phyloP scores from a whole-genome alignment of 805 yeast species.

The Lipomyces lipofer region DNA sequence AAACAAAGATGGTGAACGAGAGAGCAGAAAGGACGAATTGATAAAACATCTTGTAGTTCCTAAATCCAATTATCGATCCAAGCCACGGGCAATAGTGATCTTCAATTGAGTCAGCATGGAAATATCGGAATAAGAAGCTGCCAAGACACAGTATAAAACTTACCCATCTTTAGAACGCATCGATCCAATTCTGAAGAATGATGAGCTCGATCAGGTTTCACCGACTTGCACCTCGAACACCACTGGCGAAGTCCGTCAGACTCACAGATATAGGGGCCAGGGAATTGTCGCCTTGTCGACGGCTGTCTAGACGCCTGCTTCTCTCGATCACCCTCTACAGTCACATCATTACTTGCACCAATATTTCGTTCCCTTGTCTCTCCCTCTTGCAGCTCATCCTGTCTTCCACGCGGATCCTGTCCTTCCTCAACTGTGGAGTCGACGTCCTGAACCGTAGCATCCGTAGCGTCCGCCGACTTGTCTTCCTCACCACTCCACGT shows the following conservation, averaged over 20 bases:
- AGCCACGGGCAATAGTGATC: conserved; percentile 81
- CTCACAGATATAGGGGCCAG: conserved; percentile 67
- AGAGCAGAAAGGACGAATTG: conserved; percentile 41
- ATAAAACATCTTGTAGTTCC: conserved; percentile 61
- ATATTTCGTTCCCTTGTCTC: neutral
- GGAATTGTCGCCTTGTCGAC: conserved; percentile 44
- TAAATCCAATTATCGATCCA: conserved; percentile 68
- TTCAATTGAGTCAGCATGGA: neutral
- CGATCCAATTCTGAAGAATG: conserved; percentile 58
- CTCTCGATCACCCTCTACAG: neutral
- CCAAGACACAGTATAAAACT: neutral
- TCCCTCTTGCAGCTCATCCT: too few relatives aligned
- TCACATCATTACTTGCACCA: neutral
- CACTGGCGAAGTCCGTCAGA: conserved; percentile 72
- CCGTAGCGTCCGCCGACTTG: too few relatives aligned
- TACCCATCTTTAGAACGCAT: conserved; percentile 69
- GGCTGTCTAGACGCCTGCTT: neutral
- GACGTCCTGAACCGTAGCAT: conserved; percentile 1
- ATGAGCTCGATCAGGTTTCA: conserved; percentile 68
- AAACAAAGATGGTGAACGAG: conserved; percentile 13
- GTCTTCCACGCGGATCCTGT: neutral
- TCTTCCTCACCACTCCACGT: too few relatives aligned
- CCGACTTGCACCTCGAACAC: conserved; percentile 65
- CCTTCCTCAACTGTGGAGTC: neutral
- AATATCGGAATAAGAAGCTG: neutral